A percentile compares a stretch with the other conserved stretches of the same genome.
These are phyloP conservation scores for Mycosphaerella arachidis DNA, from an alignment of 2,329 filamentous ascomycete species.

Conservation along the genomic window DNA sequence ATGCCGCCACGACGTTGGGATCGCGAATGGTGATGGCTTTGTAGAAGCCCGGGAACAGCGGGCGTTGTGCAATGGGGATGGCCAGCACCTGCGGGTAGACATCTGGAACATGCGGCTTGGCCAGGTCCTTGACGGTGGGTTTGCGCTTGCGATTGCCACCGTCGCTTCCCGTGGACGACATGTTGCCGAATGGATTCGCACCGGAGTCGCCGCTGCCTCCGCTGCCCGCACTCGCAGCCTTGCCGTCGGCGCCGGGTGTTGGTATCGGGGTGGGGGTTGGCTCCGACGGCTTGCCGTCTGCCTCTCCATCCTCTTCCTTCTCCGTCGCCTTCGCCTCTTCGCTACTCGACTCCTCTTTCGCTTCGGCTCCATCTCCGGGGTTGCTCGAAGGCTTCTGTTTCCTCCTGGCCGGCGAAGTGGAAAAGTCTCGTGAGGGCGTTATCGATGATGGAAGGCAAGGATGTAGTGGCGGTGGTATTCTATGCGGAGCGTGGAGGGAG, in stretches of 20 bases:
- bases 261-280: conserved; percentile 44
- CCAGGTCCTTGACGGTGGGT: conserved; percentile 63
- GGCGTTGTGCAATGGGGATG: conserved; percentile 89
- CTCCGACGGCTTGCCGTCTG: conserved; percentile 46
- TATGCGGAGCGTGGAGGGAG: conserved; percentile 16
- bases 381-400: conserved; percentile 54
- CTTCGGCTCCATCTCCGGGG: conserved; percentile 42
- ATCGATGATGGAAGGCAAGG: conserved; percentile 21
- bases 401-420: conserved; percentile 43
- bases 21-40: conserved; percentile 97
- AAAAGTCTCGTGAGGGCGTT: conserved; percentile 33
- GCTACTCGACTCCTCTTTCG: conserved; percentile 35
- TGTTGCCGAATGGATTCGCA: conserved; percentile 24
- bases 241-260: conserved; percentile 54
- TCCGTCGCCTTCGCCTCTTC: conserved; percentile 36
- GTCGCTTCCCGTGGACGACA: conserved; percentile 30
- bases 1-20: conserved; percentile 82
- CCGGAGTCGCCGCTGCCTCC: conserved; percentile 40
- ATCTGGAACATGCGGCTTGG: conserved; percentile 86
- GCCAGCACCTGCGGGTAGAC: conserved; percentile 97
- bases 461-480: conserved; percentile 11
- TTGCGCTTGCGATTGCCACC: conserved; percentile 70
- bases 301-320: conserved; percentile 35
- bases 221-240: conserved; percentile 56
- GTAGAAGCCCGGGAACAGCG: conserved; percentile 95